Evolutionary conservation across 805 yeast species (phyloP), one percentile per base, ranked within the genome.

Genomic region (Jamesozyma rosinii): DNA sequence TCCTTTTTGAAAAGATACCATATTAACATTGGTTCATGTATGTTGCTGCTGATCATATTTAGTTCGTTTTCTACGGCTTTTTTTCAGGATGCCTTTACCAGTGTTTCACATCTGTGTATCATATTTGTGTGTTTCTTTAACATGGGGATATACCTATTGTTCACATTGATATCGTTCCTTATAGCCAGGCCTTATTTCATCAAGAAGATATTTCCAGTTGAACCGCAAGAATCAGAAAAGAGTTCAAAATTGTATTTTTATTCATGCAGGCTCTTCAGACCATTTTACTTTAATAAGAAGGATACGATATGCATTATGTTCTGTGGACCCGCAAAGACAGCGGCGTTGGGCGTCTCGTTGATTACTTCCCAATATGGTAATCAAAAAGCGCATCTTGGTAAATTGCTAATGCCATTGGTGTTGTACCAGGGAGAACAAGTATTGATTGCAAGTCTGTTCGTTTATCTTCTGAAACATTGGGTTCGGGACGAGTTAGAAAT

Each of bases 251-350:
- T 61, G 0, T 83, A 84, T 53, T 69, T 51, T 5, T 63, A 60
- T 50, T 47, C 68, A 1, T 67, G 65, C 45, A 61, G 55, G 43
- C 33, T 63, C 10, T 64, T 65, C 43, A 61, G 70, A 43, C 90
- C 90, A 1, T 85, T 83, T 53, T 83, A 81, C 61, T 83, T 83
- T 61, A 70, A 71, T 53, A 75, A 80, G 51, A 61, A 68, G 41
- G 95, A 88, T 55, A 76, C 95, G 0, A 84, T 85, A 30, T 72
- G 89, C 11, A 74, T 88, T 40, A 74, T 87, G 82, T 71, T 86
- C 46, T 85, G 95, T 63, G 95, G 95, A 10, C 90, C 95, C 4
- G 95, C 96, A 2, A 88, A 87, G 61, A 87, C 95, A 1, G 95
- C 95, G 0, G 95, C 95, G 0, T 68, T 87, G 41, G 96, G 95